Conservation (phyloP, 2,329 filamentous ascomycete species). For the Stagonosporopsis tanaceti region DNA sequence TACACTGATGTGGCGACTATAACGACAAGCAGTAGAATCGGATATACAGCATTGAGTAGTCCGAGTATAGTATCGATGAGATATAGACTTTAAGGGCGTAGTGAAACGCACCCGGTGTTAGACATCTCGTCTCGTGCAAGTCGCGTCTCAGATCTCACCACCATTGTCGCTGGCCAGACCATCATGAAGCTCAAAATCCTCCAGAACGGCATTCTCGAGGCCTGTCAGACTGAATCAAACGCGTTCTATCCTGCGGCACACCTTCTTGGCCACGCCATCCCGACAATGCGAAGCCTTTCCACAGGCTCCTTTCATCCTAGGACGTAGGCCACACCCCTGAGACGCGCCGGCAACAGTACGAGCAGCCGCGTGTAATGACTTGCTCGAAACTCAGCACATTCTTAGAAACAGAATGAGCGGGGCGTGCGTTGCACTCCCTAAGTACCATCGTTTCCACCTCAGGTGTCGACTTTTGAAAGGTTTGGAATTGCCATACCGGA, state of each 20-base stretch:
- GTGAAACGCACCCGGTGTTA: constrained; percentile 45
- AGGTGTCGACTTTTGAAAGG: constrained; percentile 39
- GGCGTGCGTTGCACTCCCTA: constrained; percentile 33
- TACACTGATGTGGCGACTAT: neutral
- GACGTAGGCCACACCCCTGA: constrained; percentile 28
- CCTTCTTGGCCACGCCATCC: constrained; percentile 30
- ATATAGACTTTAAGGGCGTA: neutral
- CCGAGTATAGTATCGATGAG: neutral
- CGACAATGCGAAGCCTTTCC: constrained; percentile 36
- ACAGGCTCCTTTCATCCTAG: constrained; percentile 32
- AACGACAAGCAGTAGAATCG: neutral
- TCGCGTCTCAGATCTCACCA: constrained; percentile 44
- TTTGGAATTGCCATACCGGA: constrained; percentile 43
- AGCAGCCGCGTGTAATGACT: constrained; percentile 38
- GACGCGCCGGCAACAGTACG: constrained; percentile 31
- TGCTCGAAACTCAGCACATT: constrained; percentile 35
- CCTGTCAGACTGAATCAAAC: constrained; percentile 33
- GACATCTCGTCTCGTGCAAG: constrained; percentile 35
- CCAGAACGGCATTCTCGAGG: constrained; percentile 24
- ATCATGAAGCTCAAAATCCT: constrained; percentile 42
- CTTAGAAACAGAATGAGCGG: constrained; percentile 43
- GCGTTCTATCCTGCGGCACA: constrained; percentile 24
- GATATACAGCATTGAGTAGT: neutral
- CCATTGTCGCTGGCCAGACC: constrained; percentile 45
- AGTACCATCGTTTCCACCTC: constrained; percentile 38